These are phyloP conservation scores for Sanghuangporus weigelae DNA, from an alignment of 1,284 basidiomycete genomes.

Conservation along the genomic window DNA sequence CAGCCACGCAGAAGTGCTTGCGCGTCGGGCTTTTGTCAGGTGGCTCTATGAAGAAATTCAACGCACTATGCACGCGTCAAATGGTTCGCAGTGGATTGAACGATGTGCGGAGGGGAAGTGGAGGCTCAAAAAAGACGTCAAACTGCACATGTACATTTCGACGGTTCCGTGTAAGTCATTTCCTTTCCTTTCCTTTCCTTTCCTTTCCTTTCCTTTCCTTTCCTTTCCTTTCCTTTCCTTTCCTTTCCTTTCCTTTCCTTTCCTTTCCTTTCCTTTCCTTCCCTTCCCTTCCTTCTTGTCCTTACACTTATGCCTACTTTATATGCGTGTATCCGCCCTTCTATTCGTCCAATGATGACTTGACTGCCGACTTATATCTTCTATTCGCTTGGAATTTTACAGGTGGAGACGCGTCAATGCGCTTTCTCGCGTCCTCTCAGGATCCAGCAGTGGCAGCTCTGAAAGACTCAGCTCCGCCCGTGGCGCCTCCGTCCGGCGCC, in stretches of 20 bases:
- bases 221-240: neutral
- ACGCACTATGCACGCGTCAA: constrained; percentile 25
- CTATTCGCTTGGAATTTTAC: neutral
- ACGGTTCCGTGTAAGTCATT: constrained; percentile 77
- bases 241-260: neutral
- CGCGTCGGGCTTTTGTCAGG: constrained; percentile 71
- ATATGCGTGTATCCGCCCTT: neutral
- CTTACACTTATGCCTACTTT: no score
- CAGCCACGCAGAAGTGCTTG: constrained; percentile 86
- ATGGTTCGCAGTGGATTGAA: constrained; percentile 42
- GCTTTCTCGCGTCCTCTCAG: constrained; percentile 68
- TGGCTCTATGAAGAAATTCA: constrained; percentile 76
- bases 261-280: neutral
- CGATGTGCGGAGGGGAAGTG: constrained; percentile 35
- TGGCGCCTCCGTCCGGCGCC: constrained; percentile 30
- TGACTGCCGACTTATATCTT: neutral
- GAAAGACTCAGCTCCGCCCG: constrained; percentile 45
- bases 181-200: neutral
- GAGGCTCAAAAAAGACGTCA: constrained; percentile 43
- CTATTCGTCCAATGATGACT: neutral
- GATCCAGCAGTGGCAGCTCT: constrained; percentile 62
- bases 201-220: neutral
- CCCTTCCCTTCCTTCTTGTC: neutral
- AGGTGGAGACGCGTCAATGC: constrained; percentile 91
- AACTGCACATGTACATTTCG: constrained; percentile 76